Evolutionary conservation across 2,329 filamentous ascomycete species (phyloP).

Genomic region (Salinomyces thailandicus): DNA sequence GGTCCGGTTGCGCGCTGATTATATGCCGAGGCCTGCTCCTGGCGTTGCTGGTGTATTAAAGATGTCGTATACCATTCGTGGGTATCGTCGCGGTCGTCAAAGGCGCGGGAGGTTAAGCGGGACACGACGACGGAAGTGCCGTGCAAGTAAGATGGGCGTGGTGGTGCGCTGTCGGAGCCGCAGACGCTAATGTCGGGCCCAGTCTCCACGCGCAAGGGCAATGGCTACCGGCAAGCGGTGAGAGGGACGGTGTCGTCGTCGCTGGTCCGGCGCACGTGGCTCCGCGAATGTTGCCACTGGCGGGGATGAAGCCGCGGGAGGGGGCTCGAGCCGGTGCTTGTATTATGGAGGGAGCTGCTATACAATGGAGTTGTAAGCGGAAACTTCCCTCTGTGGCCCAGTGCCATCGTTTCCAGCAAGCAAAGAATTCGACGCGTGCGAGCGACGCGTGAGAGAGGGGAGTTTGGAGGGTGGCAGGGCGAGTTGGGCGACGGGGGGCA

Average conservation of each 20-base stretch:
- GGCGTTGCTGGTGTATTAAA: constrained; percentile 38
- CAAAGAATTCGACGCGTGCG: constrained; percentile 1
- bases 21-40: constrained; percentile 32
- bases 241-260: neutral
- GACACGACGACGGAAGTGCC: constrained; percentile 30
- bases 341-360: too few relatives aligned
- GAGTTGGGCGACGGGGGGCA: neutral
- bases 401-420: constrained; percentile 3
- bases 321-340: too few relatives aligned
- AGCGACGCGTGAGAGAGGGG: constrained; percentile 1
- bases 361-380: constrained; percentile 2
- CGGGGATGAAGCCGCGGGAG: neutral
- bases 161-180: neutral
- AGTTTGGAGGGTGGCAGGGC: neutral
- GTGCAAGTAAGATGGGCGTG: constrained; percentile 1
- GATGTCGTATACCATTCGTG: constrained; percentile 45
- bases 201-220: constrained; percentile 4
- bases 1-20: constrained; percentile 17
- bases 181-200: constrained; percentile 1
- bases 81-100: constrained; percentile 45
- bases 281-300: neutral
- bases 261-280: neutral
- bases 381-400: neutral
- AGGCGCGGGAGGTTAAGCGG: constrained; percentile 28
- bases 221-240: constrained; percentile 5